Conservation (phyloP, 768 basidiomycete genomes). For the Candolleomyces aberdarensis region DNA sequence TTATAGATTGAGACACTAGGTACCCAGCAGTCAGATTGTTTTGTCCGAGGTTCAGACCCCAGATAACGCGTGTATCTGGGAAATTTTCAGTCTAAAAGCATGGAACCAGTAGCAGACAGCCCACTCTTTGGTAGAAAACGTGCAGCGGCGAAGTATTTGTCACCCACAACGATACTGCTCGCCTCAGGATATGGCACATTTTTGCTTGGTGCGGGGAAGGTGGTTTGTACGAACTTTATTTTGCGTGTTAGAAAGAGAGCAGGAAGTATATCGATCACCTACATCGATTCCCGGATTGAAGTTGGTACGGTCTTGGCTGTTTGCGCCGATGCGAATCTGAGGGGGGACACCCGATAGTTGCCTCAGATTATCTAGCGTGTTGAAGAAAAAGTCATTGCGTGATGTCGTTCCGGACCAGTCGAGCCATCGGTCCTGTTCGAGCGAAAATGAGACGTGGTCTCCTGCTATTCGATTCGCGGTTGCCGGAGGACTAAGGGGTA, state of each 20-base stretch:
- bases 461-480: slow-evolving; percentile 35
- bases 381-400: slow-evolving; percentile 58
- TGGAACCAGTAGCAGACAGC: slow-evolving; percentile 7
- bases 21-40: slow-evolving; percentile 48
- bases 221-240: slow-evolving; percentile 40
- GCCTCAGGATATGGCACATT: slow-evolving; percentile 68
- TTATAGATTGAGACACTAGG: slow-evolving; percentile 45
- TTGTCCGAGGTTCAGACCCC: slow-evolving; percentile 65
- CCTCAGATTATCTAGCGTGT: slow-evolving; percentile 54
- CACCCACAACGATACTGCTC: slow-evolving; percentile 53
- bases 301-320: slow-evolving; percentile 57
- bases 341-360: slow-evolving; percentile 50
- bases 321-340: slow-evolving; percentile 57
- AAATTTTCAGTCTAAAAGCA: neutral
- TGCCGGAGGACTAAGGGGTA: slow-evolving; percentile 37
- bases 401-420: slow-evolving; percentile 59
- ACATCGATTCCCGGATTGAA: slow-evolving; percentile 50
- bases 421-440: slow-evolving; percentile 69
- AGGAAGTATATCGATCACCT: slow-evolving; percentile 3
- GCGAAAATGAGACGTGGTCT: slow-evolving; percentile 59
- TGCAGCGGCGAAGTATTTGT: slow-evolving; percentile 51
- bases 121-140: slow-evolving; percentile 49
- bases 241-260: neutral
- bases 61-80: slow-evolving; percentile 58
- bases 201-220: slow-evolving; percentile 46